Percentiles rank a stretch among this genome's conserved stretches.
Evolutionary conservation across 2,329 filamentous ascomycete species (phyloP).

Genomic region (Macrophomina pseudophaseolina): DNA sequence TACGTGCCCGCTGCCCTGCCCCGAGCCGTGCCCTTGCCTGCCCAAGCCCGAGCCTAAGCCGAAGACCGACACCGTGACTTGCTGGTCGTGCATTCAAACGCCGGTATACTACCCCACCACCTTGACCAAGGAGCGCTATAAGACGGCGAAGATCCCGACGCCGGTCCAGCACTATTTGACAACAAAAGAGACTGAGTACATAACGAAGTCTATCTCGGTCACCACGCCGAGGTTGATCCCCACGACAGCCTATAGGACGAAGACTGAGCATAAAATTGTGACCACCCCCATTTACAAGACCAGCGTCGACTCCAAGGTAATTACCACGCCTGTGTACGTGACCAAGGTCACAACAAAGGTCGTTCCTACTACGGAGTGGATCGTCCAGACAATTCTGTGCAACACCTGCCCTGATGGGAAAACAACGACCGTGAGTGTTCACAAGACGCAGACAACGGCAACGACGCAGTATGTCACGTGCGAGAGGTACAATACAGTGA

Average conservation of each 20-base stretch:
- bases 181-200: neutral
- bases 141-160: neutral
- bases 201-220: neutral
- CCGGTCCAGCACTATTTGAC: neutral
- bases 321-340: neutral
- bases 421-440: neutral
- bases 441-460: neutral
- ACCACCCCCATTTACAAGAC: neutral
- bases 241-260: neutral
- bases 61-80: neutral
- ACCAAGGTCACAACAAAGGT: neutral
- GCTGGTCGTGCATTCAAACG: neutral
- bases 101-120: neutral
- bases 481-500: neutral
- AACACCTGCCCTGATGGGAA: neutral
- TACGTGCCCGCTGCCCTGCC: neutral
- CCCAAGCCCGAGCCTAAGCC: too few species aligned
- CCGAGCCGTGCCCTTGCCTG: neutral
- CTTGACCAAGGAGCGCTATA: neutral
- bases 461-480: neutral
- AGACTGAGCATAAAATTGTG: neutral
- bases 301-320: neutral
- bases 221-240: neutral
- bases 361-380: neutral
- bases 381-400: slow-evolving; percentile 5